These are phyloP conservation scores for Apiospora hydei DNA, from an alignment of 2,329 filamentous ascomycete genomes.

Conservation along the genomic window DNA sequence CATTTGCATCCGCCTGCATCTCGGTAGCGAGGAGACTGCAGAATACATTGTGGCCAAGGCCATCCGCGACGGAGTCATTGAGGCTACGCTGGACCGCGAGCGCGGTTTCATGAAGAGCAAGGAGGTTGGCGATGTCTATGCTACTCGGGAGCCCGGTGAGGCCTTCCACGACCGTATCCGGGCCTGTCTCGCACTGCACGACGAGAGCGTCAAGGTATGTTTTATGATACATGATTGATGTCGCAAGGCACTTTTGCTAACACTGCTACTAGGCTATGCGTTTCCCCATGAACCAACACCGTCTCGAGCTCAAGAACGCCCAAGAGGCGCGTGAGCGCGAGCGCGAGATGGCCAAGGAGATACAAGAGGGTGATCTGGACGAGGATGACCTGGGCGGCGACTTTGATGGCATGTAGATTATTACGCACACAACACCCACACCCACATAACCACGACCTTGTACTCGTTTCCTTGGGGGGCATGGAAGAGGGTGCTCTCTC, in stretches of 20 bases:
- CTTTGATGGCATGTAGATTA: slow-evolving; percentile 86
- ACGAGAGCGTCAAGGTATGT: slow-evolving; percentile 95
- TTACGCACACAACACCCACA: background rate
- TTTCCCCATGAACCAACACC: slow-evolving; percentile 99
- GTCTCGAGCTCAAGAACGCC: slow-evolving; percentile 95
- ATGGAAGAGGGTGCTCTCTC: slow-evolving; percentile 3
- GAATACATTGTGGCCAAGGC: slow-evolving; percentile 99
- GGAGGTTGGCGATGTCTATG: slow-evolving; percentile 94
- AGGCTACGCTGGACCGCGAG: slow-evolving; percentile 93
- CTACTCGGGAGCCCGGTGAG: slow-evolving; percentile 93
- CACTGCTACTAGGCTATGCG: slow-evolving; percentile 78
- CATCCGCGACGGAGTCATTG: slow-evolving; percentile 95
- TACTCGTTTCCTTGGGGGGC: slow-evolving; percentile 11
- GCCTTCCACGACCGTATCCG: slow-evolving; percentile 97
- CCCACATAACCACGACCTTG: slow-evolving; percentile 1
- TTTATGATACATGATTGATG: background rate
- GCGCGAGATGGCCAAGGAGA: slow-evolving; percentile 97
- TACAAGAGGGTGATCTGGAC: slow-evolving; percentile 95
- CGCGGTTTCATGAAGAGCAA: slow-evolving; percentile 98
- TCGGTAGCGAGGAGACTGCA: slow-evolving; percentile 95
- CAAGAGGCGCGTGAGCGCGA: slow-evolving; percentile 98
- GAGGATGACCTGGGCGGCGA: slow-evolving; percentile 96
- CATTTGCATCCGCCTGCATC: slow-evolving; percentile 92
- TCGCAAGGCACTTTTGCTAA: slow-evolving; percentile 37
- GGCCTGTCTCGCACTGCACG: slow-evolving; percentile 89